phyloP scores from a whole-genome alignment of 768 basidiomycete species.

The Boletus barrowsii region DNA sequence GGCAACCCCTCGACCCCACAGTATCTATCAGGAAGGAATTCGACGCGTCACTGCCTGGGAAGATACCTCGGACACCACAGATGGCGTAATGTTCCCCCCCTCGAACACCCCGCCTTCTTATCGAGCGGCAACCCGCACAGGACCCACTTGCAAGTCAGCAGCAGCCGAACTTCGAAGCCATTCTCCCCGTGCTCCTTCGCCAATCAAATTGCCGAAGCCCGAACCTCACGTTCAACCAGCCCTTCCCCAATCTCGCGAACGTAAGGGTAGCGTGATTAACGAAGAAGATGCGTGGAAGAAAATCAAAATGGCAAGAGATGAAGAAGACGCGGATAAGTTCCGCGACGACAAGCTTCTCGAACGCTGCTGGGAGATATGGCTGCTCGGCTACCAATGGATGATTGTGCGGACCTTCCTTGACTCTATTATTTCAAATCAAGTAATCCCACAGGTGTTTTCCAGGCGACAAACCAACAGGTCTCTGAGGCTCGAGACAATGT shows the following conservation, averaged over 20 bases:
- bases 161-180: conserved; percentile 13
- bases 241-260: conserved; percentile 32
- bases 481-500: conserved; percentile 65
- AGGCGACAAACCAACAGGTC: conserved; percentile 76
- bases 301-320: conserved; percentile 65
- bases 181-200: conserved; percentile 24
- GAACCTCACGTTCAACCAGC: conserved; percentile 17
- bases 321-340: conserved; percentile 69
- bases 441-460: conserved; percentile 9
- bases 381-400: conserved; percentile 68
- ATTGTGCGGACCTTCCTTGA: conserved; percentile 46
- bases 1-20: conserved; percentile 29
- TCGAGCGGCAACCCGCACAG: conserved; percentile 38
- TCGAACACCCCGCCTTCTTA: conserved; percentile 51
- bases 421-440: conserved; percentile 12
- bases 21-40: conserved; percentile 6
- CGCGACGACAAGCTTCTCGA: conserved; percentile 60
- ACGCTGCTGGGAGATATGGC: conserved; percentile 77
- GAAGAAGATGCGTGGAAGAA: conserved; percentile 79
- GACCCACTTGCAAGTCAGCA: conserved; percentile 15
- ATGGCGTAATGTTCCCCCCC: conserved; percentile 29
- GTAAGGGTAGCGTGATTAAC: conserved; percentile 52
- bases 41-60: conserved; percentile 32
- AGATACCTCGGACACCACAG: conserved; percentile 37
- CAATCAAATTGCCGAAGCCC: conserved; percentile 29